Conservation (phyloP, 352 stramenopile species). For the Globisporangium radiosum region DNA sequence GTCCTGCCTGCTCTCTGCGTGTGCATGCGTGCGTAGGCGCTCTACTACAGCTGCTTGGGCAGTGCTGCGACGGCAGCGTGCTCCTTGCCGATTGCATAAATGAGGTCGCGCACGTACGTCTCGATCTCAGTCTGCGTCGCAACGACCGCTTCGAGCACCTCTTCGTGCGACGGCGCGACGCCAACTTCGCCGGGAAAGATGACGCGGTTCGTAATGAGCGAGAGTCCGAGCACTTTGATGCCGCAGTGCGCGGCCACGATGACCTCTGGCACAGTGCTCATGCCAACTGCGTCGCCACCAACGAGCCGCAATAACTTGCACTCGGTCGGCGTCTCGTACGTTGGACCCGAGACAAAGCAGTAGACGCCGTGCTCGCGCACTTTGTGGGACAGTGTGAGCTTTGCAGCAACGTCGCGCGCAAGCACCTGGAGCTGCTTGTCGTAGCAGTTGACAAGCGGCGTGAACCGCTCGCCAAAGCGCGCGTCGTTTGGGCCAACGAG, state of each 20-base stretch:
- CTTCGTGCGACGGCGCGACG: conserved; percentile 84
- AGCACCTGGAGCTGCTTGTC: conserved; percentile 84
- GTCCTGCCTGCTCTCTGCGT: conserved; percentile 23
- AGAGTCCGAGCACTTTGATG: conserved; percentile 94
- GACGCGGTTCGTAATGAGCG: conserved; percentile 94
- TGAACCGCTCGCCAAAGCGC: conserved; percentile 93
- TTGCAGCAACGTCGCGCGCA: conserved; percentile 68
- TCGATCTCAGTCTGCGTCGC: conserved; percentile 57
- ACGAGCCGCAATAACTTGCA: conserved; percentile 90
- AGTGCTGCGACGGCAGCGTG: conserved; percentile 7
- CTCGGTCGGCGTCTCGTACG: conserved; percentile 95
- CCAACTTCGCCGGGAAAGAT: conserved; percentile 80
- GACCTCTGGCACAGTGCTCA: conserved; percentile 95
- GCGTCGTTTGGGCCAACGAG: conserved; percentile 94
- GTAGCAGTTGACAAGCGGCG: conserved; percentile 93
- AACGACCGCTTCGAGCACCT: conserved; percentile 90
- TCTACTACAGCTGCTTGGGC: conserved; percentile 4
- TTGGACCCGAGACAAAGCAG: conserved; percentile 95
- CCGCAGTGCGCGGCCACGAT: conserved; percentile 94
- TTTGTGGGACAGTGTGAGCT: conserved; percentile 78
- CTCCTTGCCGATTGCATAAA: conserved; percentile 35
- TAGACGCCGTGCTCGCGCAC: conserved; percentile 88
- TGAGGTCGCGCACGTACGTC: conserved; percentile 39
- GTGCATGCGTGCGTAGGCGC: conserved; percentile 4
- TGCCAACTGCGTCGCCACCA: conserved; percentile 92